Evolutionary conservation across 257 asterid species (phyloP), one percentile per base, ranked within the genome.

Genomic region (Agastache rugosa): DNA sequence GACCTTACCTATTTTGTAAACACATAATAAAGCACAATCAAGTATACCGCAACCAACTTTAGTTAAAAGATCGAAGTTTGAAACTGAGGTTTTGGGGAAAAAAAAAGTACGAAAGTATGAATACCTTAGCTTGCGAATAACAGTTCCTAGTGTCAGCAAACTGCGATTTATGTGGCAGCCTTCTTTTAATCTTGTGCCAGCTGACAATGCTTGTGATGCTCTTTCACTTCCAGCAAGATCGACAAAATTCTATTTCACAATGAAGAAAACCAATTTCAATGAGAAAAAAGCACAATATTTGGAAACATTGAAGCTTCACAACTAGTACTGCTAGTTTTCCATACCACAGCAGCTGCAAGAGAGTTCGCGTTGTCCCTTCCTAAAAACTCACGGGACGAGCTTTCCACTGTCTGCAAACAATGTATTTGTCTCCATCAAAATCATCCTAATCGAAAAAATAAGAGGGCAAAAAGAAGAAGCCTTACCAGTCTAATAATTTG

Each of bases 211-310:
- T 71, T 94, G 98, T 53, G 98, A 94, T 76, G 98, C 98, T 59
- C 97, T 86, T 84, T 94, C 98, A 51, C 98, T 94, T 82, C 98
- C 98, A 70, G 98, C 98, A 75, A 94, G 81, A 85, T 94, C 98
- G 37, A 94, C 96, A 71, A 94, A 94, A 81, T 88, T 91, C 97
- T 94, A 74, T 34, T 78, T 75, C 44, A 50, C 69, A 78, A 74
- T 27, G 58, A 76, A 63, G 73, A 76, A 62, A 54, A 60, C 4
- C 41, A 42, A 80, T 16, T 48, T 39, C 55, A 54, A 48, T 45
- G 56, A 76, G 63, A 35, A 65, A 71, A 62, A 23, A 34, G 16
- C 42, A 41, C 42, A 27, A 69, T 54, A 73, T 50, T 63, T 9
- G 53, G 35, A 59, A 77, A 66, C n/a, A 63, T 27, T 41, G 12